Evolutionary conservation across 2,329 filamentous ascomycete species (phyloP), one percentile per base, ranked within the genome.

Genomic region (Fusarium sp.): DNA sequence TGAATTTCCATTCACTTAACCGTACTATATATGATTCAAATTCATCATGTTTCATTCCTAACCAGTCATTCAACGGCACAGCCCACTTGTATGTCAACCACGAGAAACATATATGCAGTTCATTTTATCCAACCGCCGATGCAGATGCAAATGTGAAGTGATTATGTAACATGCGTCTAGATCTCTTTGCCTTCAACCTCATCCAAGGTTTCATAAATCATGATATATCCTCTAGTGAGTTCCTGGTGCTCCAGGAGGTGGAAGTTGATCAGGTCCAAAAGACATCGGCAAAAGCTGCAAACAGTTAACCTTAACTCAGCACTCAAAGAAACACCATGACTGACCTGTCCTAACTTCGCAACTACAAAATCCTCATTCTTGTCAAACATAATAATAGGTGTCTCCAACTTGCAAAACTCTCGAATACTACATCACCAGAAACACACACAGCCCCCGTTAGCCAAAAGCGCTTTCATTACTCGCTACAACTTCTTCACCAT

Each of bases 311-410:
- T 25, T 61, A 58, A 16, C 2, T 18, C 10, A 43, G 9, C 18
- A 16, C 14, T 6, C 43, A 15, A 14, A 38, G 53, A 43, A 47
- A 32, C 22, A 20, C 38, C 8, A 59, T 22, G 16, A 68, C 84
- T 75, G 77, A 90, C 89, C 82, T 93, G 86, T 70, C 90, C 89
- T 60, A 97, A 83, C 25, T 85, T 91, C 82, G 89, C 84, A 25
- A 93, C 88, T n/a, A 89, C 84, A 74, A 87, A 94, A 66, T 91
- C 88, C 4, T 90, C 91, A 68, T 94, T 87, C 79, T 90, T 91
- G 80, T 97, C 94, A 81, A 97, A 97, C 95, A 98, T 97, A 79
- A 97, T 90, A 60, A 99, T 87, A 0, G 94, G 95, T 63, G 88
- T 90, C 8, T 85, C 82, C n/a, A 89, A 77, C 9, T 86, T 80